Percentiles rank a stretch among this genome's conserved stretches.
Evolutionary conservation across 1,139 yeast genomes (phyloP).

Genomic region (Candida sanyaensis): DNA sequence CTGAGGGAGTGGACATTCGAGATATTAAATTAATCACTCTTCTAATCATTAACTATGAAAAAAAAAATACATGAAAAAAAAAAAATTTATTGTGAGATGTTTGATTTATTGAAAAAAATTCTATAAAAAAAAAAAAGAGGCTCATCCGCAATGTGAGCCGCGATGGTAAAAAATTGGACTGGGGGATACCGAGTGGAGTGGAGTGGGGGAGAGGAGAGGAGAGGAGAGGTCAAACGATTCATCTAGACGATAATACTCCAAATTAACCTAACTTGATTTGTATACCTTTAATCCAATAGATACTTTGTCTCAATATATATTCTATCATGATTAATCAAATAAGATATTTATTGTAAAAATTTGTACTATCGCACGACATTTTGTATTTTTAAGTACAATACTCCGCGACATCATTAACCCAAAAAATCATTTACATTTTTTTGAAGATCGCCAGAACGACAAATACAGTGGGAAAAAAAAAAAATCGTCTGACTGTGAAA

Average conservation of each 20-base stretch:
- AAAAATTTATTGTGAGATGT: not conserved
- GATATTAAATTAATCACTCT: conserved; percentile 2
- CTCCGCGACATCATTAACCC: not conserved
- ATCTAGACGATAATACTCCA: no score
- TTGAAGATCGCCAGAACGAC: no score
- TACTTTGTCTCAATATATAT: no score
- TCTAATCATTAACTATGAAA: conserved; percentile 7
- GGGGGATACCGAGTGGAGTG: not conserved
- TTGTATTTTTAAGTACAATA: not conserved
- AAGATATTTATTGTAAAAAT: no score
- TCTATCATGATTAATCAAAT: no score
- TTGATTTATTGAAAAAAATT: not conserved
- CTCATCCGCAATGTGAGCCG: not conserved
- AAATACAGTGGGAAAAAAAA: not conserved
- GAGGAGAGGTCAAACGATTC: not conserved
- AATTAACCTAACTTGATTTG: no score
- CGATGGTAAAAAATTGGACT: no score
- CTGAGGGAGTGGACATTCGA: conserved; percentile 1
- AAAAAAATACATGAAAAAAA: not conserved
- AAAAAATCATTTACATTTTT: no score
- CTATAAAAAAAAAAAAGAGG: no score
- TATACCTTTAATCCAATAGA: no score
- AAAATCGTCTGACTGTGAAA: not conserved
- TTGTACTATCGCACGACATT: no score
- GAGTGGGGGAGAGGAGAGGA: no score